Percentiles rank a stretch among this genome's conserved stretches.
Conservation (phyloP, 73 alveolate genomes). For the Paramecium primaurelia region DNA sequence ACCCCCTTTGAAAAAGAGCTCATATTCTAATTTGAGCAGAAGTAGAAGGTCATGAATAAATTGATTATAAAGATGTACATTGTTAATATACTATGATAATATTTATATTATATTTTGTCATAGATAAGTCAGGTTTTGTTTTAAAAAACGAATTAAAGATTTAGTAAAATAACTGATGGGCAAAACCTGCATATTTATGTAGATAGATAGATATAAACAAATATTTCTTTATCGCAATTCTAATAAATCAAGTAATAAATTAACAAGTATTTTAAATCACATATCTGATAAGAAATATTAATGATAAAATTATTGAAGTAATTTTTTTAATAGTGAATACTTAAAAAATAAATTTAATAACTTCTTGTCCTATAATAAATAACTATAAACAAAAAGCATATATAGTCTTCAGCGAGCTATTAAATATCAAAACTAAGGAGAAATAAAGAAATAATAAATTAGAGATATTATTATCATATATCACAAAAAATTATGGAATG, state of each 20-base stretch:
- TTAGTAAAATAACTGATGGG: neutral
- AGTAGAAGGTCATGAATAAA: neutral
- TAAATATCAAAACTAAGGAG: neutral
- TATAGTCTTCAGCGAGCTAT: neutral
- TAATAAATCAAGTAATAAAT: neutral
- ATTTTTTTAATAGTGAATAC: neutral
- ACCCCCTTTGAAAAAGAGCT: neutral
- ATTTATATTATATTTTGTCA: neutral
- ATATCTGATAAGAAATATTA: neutral
- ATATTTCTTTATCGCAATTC: neutral
- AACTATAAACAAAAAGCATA: neutral
- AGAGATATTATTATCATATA: neutral
- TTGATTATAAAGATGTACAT: neutral
- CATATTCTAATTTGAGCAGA: neutral
- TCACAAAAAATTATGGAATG: neutral
- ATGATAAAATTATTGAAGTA: neutral
- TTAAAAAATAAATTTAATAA: neutral
- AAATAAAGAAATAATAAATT: neutral
- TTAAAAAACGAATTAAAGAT: neutral
- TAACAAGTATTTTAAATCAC: neutral
- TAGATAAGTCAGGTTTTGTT: neutral
- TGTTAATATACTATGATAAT: neutral
- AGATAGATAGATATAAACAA: neutral
- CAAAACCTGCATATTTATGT: neutral
- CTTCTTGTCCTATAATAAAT: neutral